These are phyloP conservation scores for Fragaria nilgerrensis DNA, from an alignment of 306 rosid genomes.

Conservation along the genomic window DNA sequence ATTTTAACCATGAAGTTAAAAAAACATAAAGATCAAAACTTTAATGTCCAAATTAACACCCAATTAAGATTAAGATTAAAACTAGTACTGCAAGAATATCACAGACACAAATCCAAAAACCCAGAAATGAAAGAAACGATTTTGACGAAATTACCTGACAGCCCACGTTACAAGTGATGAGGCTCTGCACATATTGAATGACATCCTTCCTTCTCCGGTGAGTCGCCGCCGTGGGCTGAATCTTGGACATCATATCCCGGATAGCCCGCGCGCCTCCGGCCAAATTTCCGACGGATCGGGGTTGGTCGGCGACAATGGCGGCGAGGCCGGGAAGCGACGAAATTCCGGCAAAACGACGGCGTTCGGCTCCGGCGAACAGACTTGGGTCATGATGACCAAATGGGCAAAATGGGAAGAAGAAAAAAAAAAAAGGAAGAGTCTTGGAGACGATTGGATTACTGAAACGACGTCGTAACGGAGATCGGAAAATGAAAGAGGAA, in stretches of 20 bases:
- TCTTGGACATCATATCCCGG: slow-evolving; percentile 19
- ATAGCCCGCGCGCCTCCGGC: slow-evolving; percentile 22
- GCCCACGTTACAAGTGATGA: slow-evolving; percentile 22
- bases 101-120: not conserved
- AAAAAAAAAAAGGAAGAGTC: not conserved
- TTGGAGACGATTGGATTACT: not conserved
- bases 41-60: not conserved
- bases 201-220: slow-evolving; percentile 37
- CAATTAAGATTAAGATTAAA: not conserved
- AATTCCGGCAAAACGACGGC: slow-evolving; percentile 3
- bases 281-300: slow-evolving; percentile 16
- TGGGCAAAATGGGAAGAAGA: not conserved
- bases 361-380: slow-evolving; percentile 14
- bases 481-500: not conserved
- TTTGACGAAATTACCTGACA: slow-evolving; percentile 32
- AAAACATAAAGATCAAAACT: not conserved
- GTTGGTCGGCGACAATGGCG: slow-evolving; percentile 23
- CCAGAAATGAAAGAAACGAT: not conserved
- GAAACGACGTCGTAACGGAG: slow-evolving; percentile 9
- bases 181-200: slow-evolving; percentile 31
- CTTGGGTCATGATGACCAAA: slow-evolving; percentile 14
- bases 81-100: not conserved
- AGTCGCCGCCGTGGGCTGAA: slow-evolving; percentile 40
- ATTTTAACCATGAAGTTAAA: not conserved
- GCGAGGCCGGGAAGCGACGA: not conserved